These are phyloP conservation scores for Bacterosira constricta DNA, from an alignment of 108 stramenopile genomes.

Conservation along the genomic window DNA sequence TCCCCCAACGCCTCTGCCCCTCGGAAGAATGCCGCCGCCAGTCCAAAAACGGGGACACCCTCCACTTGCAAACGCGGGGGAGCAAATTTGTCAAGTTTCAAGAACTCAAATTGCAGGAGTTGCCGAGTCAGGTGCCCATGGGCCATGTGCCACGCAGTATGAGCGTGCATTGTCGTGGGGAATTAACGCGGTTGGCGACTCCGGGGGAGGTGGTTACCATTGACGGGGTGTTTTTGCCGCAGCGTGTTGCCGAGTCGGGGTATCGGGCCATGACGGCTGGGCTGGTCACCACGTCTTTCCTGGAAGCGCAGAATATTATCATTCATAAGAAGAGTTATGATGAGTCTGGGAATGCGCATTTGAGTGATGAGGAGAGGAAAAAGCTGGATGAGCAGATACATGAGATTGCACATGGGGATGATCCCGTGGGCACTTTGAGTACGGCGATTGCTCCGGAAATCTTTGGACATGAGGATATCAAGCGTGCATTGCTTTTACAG, in stretches of 20 bases:
- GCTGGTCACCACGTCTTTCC: slow-evolving; percentile 88
- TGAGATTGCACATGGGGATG: slow-evolving; percentile 64
- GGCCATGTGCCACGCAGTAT: slow-evolving; percentile 96
- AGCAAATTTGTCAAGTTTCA: slow-evolving; percentile 97
- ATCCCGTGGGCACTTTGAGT: slow-evolving; percentile 84
- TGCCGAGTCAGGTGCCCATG: slow-evolving; percentile 97
- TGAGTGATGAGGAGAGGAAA: slow-evolving; percentile 60
- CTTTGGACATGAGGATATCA: slow-evolving; percentile 98
- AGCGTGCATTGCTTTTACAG: slow-evolving; percentile 93
- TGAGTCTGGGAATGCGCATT: slow-evolving; percentile 73
- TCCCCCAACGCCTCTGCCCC: slow-evolving; percentile 82
- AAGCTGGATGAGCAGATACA: slow-evolving; percentile 63
- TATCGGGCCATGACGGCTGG: slow-evolving; percentile 93
- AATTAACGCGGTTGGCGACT: slow-evolving; percentile 82
- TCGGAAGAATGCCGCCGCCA: slow-evolving; percentile 51
- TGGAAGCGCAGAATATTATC: slow-evolving; percentile 86
- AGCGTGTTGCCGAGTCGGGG: slow-evolving; percentile 74
- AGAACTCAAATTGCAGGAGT: slow-evolving; percentile 96
- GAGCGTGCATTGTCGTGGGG: slow-evolving; percentile 91
- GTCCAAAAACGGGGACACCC: slow-evolving; percentile 48
- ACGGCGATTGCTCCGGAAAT: slow-evolving; percentile 97
- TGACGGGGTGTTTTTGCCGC: slow-evolving; percentile 92
- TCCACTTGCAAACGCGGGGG: slow-evolving; percentile 93
- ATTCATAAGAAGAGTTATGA: slow-evolving; percentile 93
- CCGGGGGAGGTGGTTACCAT: slow-evolving; percentile 98